Evolutionary conservation across 345 rosid species (phyloP), one percentile per base, ranked within the genome.

Genomic region (Triadica sebifera): DNA sequence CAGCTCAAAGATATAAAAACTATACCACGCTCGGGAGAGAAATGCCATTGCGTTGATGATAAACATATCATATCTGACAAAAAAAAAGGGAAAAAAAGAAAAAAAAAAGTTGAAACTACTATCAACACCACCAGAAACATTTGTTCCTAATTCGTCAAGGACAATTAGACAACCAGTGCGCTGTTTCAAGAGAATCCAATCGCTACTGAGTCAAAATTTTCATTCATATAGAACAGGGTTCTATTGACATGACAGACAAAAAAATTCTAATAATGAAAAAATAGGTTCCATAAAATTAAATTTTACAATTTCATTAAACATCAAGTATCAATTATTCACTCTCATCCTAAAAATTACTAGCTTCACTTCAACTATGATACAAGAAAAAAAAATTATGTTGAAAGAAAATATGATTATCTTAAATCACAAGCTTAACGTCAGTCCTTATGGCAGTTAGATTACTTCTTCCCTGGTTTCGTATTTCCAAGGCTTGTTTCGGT

Each of bases 401-500:
- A 16, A n/a, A 46, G 10, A 10, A 72, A 60, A 59, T 17, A 16
- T 24, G 25, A 25, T 72, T 34, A 25, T 9, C 57, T 55, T 24
- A 46, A 72, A 29, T 49, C 53, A 72, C 19, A 72, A 17, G 43
- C 46, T 43, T 65, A 45, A 22, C 25, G 61, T 75, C 37, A 60
- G 63, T 50, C 60, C 52, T 75, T 51, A 49, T 3, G 67, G 62
- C 68, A 50, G 79, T 75, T 60, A 75, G 77, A 69, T 74, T 45
- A 67, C 56, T 45, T 38, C 59, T 20, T 6, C 25, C 17, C 17
- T 39, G 15, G 52, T 66, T 38, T 59, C 24, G 68, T 51, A 17
- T 24, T 16, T 69, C 69, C 45, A 46, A 51, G 46, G 62, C 62
- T 69, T n/a, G 15, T 3, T 24, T 37, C 5, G 16, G 67, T 58